Conservation (phyloP, 805 yeast species). For the Wickerhamiella brachini region DNA sequence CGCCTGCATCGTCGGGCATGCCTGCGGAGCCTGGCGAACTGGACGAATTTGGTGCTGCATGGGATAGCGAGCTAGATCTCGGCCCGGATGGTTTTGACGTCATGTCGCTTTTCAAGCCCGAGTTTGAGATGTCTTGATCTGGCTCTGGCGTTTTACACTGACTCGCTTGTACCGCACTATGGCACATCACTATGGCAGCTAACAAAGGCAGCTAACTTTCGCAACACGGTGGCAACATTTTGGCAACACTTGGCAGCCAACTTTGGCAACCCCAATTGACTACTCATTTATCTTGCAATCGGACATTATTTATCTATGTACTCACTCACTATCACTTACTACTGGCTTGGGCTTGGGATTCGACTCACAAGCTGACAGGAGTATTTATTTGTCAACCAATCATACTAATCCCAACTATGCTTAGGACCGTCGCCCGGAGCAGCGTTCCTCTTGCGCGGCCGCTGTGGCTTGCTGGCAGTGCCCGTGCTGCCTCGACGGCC, state of each 20-base stretch:
- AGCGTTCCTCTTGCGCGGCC: background rate
- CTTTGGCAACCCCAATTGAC: too few species aligned
- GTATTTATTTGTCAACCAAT: slow-evolving; percentile 1
- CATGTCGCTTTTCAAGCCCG: background rate
- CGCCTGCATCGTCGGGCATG: background rate
- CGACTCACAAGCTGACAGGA: background rate
- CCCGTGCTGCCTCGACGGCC: background rate
- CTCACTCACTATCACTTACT: too few species aligned
- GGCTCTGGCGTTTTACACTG: too few species aligned
- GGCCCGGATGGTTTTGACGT: background rate
- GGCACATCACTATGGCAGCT: too few species aligned
- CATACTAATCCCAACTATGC: slow-evolving; percentile 2
- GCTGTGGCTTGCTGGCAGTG: background rate
- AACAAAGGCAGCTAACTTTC: too few species aligned
- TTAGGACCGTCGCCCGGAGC: slow-evolving; percentile 2
- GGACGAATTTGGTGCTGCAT: background rate
- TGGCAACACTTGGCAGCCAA: too few species aligned
- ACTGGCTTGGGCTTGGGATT: too few species aligned
- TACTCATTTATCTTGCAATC: background rate
- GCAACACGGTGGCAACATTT: too few species aligned
- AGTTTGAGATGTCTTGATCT: background rate
- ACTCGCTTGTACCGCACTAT: too few species aligned
- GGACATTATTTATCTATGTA: background rate
- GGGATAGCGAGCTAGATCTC: background rate
- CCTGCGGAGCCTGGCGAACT: background rate